Percentiles rank a stretch among this genome's conserved stretches.
These are phyloP conservation scores for Spergularia bocconei DNA, from an alignment of 148 eudicot genomes.

Conservation along the genomic window DNA sequence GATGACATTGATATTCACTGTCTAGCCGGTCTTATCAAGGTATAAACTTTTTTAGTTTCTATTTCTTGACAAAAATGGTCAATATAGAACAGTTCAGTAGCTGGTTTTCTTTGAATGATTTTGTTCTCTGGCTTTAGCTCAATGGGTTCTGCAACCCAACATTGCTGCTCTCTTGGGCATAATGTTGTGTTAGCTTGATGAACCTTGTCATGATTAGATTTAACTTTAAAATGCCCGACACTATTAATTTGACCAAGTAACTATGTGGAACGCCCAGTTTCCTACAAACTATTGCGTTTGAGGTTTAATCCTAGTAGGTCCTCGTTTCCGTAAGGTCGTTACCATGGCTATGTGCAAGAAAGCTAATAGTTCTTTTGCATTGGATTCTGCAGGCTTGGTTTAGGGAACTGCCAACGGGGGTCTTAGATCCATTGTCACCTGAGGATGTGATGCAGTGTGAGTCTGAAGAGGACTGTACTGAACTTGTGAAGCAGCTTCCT, in stretches of 20 bases:
- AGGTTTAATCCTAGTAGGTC: no score
- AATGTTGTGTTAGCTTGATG: not conserved
- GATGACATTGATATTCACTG: slow-evolving; percentile 90
- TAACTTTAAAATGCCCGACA: not conserved
- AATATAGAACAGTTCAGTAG: not conserved
- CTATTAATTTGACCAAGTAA: not conserved
- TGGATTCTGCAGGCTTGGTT: slow-evolving; percentile 76
- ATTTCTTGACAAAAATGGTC: no score
- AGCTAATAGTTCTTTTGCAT: not conserved
- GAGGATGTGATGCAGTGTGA: slow-evolving; percentile 84
- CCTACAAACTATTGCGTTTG: no score
- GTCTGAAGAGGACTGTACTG: slow-evolving; percentile 81
- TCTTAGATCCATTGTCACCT: slow-evolving; percentile 79
- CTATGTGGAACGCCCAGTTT: not conserved
- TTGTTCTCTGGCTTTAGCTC: not conserved
- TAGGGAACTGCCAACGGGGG: slow-evolving; percentile 90
- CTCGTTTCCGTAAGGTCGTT: no score
- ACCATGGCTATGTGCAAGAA: no score
- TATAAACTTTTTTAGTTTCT: slow-evolving; percentile 13
- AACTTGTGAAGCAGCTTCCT: slow-evolving; percentile 71
- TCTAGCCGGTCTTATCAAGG: slow-evolving; percentile 97
- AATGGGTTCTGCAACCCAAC: not conserved
- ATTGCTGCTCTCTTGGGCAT: not conserved
- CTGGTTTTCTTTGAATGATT: not conserved
- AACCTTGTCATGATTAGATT: not conserved